Evolutionary conservation across 2,329 filamentous ascomycete species (phyloP), one percentile per base, ranked within the genome.

Genomic region (Neofusicoccum cordaticola): DNA sequence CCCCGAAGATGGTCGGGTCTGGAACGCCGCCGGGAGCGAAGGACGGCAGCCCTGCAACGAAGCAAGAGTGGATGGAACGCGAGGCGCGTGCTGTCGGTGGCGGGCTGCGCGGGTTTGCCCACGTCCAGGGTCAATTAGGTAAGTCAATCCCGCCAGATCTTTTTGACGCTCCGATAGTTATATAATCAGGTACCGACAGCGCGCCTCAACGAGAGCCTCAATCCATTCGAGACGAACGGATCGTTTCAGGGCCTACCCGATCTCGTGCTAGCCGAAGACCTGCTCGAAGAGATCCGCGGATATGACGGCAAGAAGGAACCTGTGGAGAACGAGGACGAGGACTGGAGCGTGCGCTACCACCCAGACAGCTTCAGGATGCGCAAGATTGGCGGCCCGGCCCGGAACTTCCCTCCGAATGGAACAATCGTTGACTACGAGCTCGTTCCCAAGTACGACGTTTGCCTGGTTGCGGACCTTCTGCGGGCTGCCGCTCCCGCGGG

Each of bases 191-290:
- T 19, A 2, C 31, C 31, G 15, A 37, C 42, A 60, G 56, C 17
- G n/a, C 56, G n/a, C 7, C 31, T 60, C 56, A 19, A 60, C 56
- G 56, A 60, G 56, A 60, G 39, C 42, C 56, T 60, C 56, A 47
- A 39, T 37, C 56, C 56, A 3, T 47, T 34, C 56, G 56, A 47
- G 56, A 60, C 6, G 56, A 60, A 42, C 56, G 56, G n/a, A 37
- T 13, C 41, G 56, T 34, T 17, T 27, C 31, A 27, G 48, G 48
- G 17, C 61, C 61, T 47, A 63, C 61, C 17, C 48, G 61, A 53
- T 63, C 61, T 47, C 61, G 61, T 19, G 48, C 61, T 35, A 63
- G 61, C 42, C 61, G 61, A 39, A 22, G 61, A 56, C 41, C 48
- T 45, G 17, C 50, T 53, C 48, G 61, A 56, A 41, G 61, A 47